Evolutionary conservation across 225 moss, liverwort and hornwort species (phyloP).

Genomic region (Physcomitrellopsis africana): DNA sequence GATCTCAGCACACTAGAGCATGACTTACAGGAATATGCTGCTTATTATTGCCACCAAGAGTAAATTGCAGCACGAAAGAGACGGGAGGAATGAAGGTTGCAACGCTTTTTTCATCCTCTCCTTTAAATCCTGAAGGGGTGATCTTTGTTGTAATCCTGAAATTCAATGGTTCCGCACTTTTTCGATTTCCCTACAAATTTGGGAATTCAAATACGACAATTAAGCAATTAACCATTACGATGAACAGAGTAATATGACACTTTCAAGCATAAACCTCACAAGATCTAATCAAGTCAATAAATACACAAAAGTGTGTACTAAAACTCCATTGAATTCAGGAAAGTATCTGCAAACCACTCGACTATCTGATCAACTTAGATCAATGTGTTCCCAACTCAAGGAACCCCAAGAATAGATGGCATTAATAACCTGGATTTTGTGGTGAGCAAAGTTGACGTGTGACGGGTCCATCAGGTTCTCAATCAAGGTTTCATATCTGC

Average conservation of each 20-base stretch:
- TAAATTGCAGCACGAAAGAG: slow-evolving; percentile 24
- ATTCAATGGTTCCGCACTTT: slow-evolving; percentile 50
- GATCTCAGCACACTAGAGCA: slow-evolving; percentile 2
- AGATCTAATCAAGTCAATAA: background rate
- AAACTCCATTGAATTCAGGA: slow-evolving; percentile 8
- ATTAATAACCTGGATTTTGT: slow-evolving; percentile 64
- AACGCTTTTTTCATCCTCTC: slow-evolving; percentile 32
- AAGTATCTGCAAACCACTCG: slow-evolving; percentile 2
- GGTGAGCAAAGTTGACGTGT: slow-evolving; percentile 84
- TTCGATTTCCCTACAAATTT: slow-evolving; percentile 67
- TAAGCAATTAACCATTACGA: slow-evolving; percentile 9
- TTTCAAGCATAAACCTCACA: slow-evolving; percentile 9
- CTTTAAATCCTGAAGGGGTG: slow-evolving; percentile 61
- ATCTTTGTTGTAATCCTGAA: slow-evolving; percentile 44
- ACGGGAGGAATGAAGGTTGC: slow-evolving; percentile 59
- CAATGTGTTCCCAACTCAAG: background rate
- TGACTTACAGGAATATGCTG: slow-evolving; percentile 30
- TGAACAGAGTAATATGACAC: background rate
- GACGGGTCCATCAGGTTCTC: slow-evolving; percentile 88
- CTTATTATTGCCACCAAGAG: slow-evolving; percentile 1
- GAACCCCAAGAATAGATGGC: slow-evolving; percentile 20
- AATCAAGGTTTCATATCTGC: slow-evolving; percentile 70
- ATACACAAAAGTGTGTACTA: background rate
- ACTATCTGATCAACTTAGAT: background rate
- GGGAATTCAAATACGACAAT: background rate